Percentiles rank a stretch among this genome's conserved stretches.
Conservation (phyloP, 495 filamentous ascomycete genomes). For the Xylaria palmicola region DNA sequence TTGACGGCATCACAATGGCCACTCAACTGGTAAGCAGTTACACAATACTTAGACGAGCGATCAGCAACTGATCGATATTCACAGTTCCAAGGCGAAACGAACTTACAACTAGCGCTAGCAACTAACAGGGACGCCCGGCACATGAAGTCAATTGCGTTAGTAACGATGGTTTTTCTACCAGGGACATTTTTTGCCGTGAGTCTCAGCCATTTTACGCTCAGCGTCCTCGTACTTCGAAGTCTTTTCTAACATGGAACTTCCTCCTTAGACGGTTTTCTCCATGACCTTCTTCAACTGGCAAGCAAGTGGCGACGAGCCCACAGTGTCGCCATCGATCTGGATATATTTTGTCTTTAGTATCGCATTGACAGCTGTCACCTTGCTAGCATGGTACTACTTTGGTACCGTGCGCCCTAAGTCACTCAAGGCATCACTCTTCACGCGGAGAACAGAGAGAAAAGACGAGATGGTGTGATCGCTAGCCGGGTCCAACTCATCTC, state of each 20-base stretch:
- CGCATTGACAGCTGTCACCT: background rate
- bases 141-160: constrained; percentile 31
- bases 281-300: constrained; percentile 24
- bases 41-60: background rate
- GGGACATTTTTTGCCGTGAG: constrained; percentile 37
- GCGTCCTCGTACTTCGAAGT: too few species aligned
- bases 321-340: constrained; percentile 17
- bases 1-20: constrained; percentile 40
- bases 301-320: background rate
- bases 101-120: constrained; percentile 17
- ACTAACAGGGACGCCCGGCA: constrained; percentile 25
- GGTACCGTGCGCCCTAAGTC: background rate
- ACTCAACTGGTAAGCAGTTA: constrained; percentile 33
- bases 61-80: too few species aligned
- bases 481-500: too few species aligned
- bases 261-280: constrained; percentile 15
- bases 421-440: too few species aligned
- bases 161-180: constrained; percentile 44
- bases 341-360: constrained; percentile 15
- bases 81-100: background rate
- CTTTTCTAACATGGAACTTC: background rate
- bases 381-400: constrained; percentile 10
- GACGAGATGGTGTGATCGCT: too few species aligned
- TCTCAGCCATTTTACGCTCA: background rate
- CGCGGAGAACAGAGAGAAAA: too few species aligned